Conservation (phyloP, 163 green algal genomes). For the Scenedesmus sp. region DNA sequence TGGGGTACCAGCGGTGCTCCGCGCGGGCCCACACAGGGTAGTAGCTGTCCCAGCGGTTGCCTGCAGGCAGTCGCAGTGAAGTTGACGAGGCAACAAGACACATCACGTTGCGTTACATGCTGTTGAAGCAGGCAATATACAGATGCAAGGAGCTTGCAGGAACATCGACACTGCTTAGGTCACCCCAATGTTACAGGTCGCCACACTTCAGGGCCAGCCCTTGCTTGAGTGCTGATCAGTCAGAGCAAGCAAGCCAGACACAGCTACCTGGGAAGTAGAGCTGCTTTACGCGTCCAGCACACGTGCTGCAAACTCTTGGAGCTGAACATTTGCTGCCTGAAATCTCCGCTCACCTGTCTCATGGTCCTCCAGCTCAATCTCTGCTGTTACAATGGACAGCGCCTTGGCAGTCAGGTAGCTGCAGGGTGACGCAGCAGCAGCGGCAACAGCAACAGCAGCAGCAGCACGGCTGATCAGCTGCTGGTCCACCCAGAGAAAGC, state of each 20-base stretch:
- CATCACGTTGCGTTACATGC: too few relatives aligned
- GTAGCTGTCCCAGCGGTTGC: slow-evolving; percentile 36
- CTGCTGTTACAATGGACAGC: slow-evolving; percentile 39
- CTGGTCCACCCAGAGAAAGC: background rate
- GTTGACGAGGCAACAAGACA: background rate
- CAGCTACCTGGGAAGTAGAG: too few relatives aligned
- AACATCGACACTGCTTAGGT: too few relatives aligned
- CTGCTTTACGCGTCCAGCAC: background rate
- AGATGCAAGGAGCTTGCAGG: too few relatives aligned
- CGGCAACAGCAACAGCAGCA: slow-evolving; percentile 23
- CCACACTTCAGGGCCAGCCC: too few relatives aligned
- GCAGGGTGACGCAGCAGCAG: background rate
- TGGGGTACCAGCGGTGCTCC: slow-evolving; percentile 45
- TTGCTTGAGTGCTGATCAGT: too few relatives aligned
- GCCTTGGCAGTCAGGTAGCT: slow-evolving; percentile 49
- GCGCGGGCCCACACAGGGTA: slow-evolving; percentile 45
- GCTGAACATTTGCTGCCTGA: background rate
- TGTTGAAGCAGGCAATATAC: too few relatives aligned
- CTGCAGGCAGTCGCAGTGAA: background rate
- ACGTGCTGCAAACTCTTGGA: background rate
- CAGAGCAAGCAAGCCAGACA: too few relatives aligned
- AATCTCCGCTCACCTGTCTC: background rate
- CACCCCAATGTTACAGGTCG: too few relatives aligned
- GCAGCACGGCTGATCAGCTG: background rate
- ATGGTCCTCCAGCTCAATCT: slow-evolving; percentile 50